phyloP scores from a whole-genome alignment of 2,329 filamentous ascomycete genomes.

The Trichoderma brevicompactum region DNA sequence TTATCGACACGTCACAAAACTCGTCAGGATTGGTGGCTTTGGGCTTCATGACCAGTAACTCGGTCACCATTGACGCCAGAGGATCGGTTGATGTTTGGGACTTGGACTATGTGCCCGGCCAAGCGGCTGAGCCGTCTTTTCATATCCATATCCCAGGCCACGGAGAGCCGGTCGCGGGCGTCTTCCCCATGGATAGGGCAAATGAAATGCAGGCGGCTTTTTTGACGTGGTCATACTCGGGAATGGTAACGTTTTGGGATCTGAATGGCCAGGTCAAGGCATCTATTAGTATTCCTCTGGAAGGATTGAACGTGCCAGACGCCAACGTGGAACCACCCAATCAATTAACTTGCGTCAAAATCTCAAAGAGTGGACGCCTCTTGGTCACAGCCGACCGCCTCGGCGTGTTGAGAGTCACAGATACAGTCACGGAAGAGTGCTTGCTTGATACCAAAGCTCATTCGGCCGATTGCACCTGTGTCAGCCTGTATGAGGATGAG shows the following conservation, averaged over 20 bases:
- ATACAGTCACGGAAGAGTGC: constrained; percentile 64
- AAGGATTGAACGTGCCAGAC: constrained; percentile 70
- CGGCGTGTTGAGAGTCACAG: constrained; percentile 76
- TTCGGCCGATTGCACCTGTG: constrained; percentile 79
- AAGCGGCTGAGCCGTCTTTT: constrained; percentile 44
- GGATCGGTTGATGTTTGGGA: constrained; percentile 74
- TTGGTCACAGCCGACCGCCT: constrained; percentile 85
- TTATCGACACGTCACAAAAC: constrained; percentile 46
- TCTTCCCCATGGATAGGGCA: constrained; percentile 65
- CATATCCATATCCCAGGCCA: constrained; percentile 64
- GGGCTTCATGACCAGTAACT: constrained; percentile 67
- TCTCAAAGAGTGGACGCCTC: constrained; percentile 64
- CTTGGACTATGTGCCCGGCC: constrained; percentile 50
- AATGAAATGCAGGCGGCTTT: constrained; percentile 72
- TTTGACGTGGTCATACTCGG: constrained; percentile 85
- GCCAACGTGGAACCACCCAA: constrained; percentile 59
- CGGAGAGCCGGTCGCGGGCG: constrained; percentile 71
- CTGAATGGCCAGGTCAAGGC: constrained; percentile 69
- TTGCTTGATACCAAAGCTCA: constrained; percentile 82
- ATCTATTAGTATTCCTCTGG: constrained; percentile 69
- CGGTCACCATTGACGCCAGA: constrained; percentile 76
- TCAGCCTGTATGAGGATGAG: constrained; percentile 70
- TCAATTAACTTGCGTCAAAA: constrained; percentile 62
- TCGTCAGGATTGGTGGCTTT: constrained; percentile 64
- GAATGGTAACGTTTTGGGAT: constrained; percentile 83